phyloP scores from a whole-genome alignment of 176 grass and related monocot genomes.

The Hyparrhenia diplandra region DNA sequence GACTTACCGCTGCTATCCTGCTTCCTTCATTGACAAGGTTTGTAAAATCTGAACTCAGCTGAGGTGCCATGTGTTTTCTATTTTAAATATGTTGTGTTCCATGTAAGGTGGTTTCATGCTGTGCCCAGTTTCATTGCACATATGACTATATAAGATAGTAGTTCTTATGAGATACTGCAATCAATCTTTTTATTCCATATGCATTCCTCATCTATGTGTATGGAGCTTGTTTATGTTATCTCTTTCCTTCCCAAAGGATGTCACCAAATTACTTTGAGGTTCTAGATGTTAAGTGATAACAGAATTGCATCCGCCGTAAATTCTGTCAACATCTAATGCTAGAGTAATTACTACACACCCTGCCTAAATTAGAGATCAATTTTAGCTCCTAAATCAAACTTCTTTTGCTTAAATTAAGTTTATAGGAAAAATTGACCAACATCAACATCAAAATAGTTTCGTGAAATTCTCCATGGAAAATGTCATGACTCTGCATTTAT shows the following conservation, averaged over 20 bases:
- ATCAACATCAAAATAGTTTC: no score
- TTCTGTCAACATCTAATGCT: neutral
- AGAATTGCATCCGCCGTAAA: neutral
- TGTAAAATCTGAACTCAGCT: neutral
- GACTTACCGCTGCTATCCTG: conserved; percentile 91
- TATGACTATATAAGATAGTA: neutral
- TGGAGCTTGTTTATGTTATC: neutral
- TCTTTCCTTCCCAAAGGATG: neutral
- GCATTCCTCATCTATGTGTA: neutral
- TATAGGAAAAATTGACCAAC: no score
- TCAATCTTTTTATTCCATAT: neutral
- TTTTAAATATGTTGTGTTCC: neutral
- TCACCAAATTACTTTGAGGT: neutral
- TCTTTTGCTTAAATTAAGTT: no score
- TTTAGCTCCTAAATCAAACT: no score
- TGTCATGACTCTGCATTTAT: no score
- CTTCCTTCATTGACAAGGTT: conserved; percentile 98
- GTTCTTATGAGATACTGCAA: neutral
- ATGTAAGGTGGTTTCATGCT: neutral
- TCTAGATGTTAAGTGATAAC: neutral
- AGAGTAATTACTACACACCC: neutral
- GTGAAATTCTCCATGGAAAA: no score
- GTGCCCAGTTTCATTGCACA: conserved; percentile 8
- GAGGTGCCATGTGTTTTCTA: no score
- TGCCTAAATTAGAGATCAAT: no score